Evolutionary conservation across 2,329 filamentous ascomycete genomes (phyloP), one percentile per base, ranked within the genome.

Genomic region (Lachnellula hyalina): DNA sequence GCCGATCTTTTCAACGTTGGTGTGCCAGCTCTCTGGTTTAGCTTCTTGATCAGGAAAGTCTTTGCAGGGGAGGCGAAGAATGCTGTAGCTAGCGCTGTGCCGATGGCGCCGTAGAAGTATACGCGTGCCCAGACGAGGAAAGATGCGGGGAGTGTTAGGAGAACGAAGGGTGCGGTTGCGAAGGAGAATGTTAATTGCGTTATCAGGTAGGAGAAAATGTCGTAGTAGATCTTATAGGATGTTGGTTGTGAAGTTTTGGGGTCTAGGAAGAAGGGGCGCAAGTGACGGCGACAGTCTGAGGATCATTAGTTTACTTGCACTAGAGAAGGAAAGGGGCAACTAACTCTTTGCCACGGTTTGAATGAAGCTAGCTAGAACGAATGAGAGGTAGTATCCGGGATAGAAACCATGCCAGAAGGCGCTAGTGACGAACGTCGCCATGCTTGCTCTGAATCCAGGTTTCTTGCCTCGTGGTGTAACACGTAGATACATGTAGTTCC

Each of bases 381-480:
- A 99, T 5, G 87, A 81, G 57, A 99, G 74, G 71, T 97, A 97
- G 72, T 99, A 99, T 5, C 94, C 94, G 0, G 94, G 93, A 63
- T 96, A 95, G 73, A 99, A 99, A 32, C 94, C 94, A 68, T 99
- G 94, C 94, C 94, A 99, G 63, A 97, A 86, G 3, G 94, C 93
- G 67, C 91, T 96, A 19, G 94, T 97, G 6, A 85, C 82, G 70
- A 99, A 99, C 0, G 94, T 99, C 35, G 91, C 90, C 75, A 99
- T 75, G 66, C 89, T 97, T 49, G 94, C 94, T 56, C 92, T 82
- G 76, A 99, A 99, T 1, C 94, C 94, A 9, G 94, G 94, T 72
- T 97, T 99, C 77, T 91, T 94, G 52, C 94, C 94, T 64, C 89
- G 88, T 0, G 94, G 94, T 0, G 94, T 99, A 3, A 99, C 94